A percentile compares a stretch with the other conserved stretches of the same genome.
These are phyloP conservation scores for Saturnispora galanensis DNA, from an alignment of 805 yeast genomes.

Conservation along the genomic window DNA sequence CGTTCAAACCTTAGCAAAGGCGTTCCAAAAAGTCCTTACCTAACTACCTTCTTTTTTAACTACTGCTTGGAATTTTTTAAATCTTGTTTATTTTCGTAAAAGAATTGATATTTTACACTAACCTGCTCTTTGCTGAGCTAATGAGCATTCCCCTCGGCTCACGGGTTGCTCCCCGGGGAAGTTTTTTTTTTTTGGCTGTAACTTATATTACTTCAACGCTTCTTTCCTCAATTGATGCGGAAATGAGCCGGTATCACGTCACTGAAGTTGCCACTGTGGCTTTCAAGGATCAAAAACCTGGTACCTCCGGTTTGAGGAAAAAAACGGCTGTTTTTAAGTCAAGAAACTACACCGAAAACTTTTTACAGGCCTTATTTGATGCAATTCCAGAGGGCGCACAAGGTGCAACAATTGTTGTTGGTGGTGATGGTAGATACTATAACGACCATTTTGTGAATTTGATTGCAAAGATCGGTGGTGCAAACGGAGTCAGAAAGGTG, in stretches of 20 bases:
- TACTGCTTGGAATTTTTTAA: too few relatives aligned
- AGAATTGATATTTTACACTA: too few relatives aligned
- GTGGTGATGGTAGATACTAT: constrained; percentile 96
- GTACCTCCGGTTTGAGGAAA: constrained; percentile 94
- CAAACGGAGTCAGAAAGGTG: constrained; percentile 78
- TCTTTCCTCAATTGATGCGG: too few relatives aligned
- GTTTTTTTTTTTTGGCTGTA: too few relatives aligned
- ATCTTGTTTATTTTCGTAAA: too few relatives aligned
- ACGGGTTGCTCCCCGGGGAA: too few relatives aligned
- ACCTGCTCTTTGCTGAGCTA: too few relatives aligned
- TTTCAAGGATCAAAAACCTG: constrained; percentile 89
- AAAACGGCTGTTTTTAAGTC: constrained; percentile 74
- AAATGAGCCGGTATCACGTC: constrained; percentile 9
- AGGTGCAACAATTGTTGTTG: constrained; percentile 73
- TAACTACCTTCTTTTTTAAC: too few relatives aligned
- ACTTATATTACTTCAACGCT: too few relatives aligned
- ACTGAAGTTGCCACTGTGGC: constrained; percentile 52
- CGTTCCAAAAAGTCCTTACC: background rate
- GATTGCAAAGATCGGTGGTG: constrained; percentile 79
- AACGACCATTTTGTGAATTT: constrained; percentile 71
- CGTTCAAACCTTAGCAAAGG: constrained; percentile 56
- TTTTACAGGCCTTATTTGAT: constrained; percentile 74
- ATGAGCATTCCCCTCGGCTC: too few relatives aligned
- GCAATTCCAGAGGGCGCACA: constrained; percentile 85
- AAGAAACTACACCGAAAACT: constrained; percentile 83